These are phyloP conservation scores for Eragrostis nindensis DNA, from an alignment of 176 grass and related monocot species.

Conservation along the genomic window DNA sequence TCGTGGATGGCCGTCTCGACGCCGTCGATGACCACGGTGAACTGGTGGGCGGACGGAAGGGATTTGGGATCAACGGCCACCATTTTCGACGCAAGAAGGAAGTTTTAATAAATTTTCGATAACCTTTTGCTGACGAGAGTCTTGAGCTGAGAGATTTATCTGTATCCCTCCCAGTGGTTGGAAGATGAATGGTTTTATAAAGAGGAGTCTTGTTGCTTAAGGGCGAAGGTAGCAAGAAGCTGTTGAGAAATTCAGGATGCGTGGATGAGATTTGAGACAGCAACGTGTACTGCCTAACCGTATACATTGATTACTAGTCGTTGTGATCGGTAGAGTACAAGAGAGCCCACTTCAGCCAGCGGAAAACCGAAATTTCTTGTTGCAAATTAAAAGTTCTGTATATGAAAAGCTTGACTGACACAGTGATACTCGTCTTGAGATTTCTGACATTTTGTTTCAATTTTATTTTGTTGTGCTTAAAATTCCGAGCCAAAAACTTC, in stretches of 20 bases:
- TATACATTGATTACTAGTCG: not conserved
- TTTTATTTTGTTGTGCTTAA: no score
- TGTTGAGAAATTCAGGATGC: not conserved
- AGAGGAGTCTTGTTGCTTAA: constrained; percentile 26
- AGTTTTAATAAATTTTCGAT: not conserved
- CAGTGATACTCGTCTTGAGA: no score
- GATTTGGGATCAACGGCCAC: constrained; percentile 38
- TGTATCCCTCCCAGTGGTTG: no score
- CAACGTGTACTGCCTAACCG: constrained; percentile 1
- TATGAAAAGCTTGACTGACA: no score
- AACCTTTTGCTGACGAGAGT: not conserved
- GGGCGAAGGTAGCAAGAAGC: constrained; percentile 35
- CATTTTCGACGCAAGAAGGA: constrained; percentile 17
- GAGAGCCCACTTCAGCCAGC: no score
- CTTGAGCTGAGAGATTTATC: no score
- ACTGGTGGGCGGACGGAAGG: constrained; percentile 30
- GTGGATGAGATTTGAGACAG: constrained; percentile 22
- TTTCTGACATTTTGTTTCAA: no score
- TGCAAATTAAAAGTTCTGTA: no score
- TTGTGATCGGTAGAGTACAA: no score
- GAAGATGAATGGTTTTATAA: constrained; percentile 14
- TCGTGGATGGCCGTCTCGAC: constrained; percentile 53
- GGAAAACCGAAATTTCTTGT: no score
- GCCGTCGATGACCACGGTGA: constrained; percentile 63
- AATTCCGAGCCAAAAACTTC: no score